These are phyloP conservation scores for Eucommia ulmoides DNA, from an alignment of 257 asterid genomes.

Conservation along the genomic window DNA sequence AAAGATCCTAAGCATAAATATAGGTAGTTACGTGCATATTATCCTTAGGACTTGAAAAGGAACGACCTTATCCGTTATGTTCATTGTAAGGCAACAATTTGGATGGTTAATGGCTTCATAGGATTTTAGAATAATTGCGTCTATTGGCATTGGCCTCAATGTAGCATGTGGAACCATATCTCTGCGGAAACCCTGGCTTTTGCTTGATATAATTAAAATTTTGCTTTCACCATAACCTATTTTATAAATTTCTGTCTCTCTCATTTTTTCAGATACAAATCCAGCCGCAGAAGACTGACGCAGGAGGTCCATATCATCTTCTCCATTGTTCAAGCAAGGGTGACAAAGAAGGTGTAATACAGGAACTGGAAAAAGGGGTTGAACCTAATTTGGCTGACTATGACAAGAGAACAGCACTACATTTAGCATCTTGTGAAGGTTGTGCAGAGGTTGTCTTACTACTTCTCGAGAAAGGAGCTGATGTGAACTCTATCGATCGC, in stretches of 20 bases:
- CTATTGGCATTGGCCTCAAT: no score
- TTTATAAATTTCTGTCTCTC: neutral
- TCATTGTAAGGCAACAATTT: neutral
- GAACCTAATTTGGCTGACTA: constrained; percentile 40
- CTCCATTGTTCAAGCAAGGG: constrained; percentile 54
- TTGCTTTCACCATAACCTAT: neutral
- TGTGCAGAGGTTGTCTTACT: constrained; percentile 35
- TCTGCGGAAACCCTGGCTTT: neutral
- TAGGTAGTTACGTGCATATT: no score
- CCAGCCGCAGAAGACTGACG: constrained; percentile 23
- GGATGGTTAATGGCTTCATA: neutral
- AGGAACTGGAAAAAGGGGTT: constrained; percentile 42
- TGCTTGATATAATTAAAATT: neutral
- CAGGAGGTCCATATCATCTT: constrained; percentile 47
- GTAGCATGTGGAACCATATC: no score
- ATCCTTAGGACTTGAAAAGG: no score
- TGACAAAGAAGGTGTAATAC: constrained; percentile 44
- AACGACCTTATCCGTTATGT: no score
- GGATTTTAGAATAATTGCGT: no score
- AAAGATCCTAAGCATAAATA: no score
- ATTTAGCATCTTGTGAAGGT: constrained; percentile 59
- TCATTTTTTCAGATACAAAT: constrained; percentile 8
- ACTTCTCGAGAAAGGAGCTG: constrained; percentile 46
- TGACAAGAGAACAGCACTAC: constrained; percentile 60
- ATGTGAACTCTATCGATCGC: constrained; percentile 48